A percentile compares a stretch with the other conserved stretches of the same genome.
phyloP scores from a whole-genome alignment of 1,284 basidiomycete species.

The Sphagnurus paluster region DNA sequence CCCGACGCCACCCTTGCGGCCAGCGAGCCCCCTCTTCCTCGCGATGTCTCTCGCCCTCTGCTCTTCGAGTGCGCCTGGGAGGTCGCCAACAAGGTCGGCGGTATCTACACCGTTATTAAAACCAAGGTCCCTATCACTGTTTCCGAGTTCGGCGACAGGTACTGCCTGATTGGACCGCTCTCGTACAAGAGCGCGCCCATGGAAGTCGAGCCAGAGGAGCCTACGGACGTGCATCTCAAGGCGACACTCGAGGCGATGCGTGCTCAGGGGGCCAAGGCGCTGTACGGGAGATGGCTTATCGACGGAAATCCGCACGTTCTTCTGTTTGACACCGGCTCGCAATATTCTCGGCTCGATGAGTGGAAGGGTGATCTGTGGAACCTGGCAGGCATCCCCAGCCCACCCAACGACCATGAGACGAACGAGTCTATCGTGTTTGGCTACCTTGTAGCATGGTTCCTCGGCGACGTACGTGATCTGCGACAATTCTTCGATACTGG shows the following conservation, averaged over 20 bases:
- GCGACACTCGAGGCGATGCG: conserved; percentile 78
- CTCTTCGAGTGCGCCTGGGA: conserved; percentile 94
- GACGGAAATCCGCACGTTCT: conserved; percentile 94
- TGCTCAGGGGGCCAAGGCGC: conserved; percentile 86
- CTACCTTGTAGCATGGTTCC: conserved; percentile 99
- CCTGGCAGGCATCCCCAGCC: conserved; percentile 94
- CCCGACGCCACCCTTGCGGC: too few species aligned
- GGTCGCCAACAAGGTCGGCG: conserved; percentile 96
- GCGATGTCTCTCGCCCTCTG: conserved; percentile 76
- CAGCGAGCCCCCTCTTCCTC: conserved; percentile 41
- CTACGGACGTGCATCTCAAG: conserved; percentile 70
- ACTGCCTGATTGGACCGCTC: conserved; percentile 92
- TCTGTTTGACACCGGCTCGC: conserved; percentile 92
- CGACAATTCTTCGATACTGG: conserved; percentile 15
- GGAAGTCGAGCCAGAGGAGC: conserved; percentile 96
- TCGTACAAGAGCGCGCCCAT: conserved; percentile 98
- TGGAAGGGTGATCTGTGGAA: conserved; percentile 99
- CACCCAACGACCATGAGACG: conserved; percentile 94
- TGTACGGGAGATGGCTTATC: conserved; percentile 98
- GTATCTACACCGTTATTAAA: conserved; percentile 99
- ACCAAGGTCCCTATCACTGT: conserved; percentile 98
- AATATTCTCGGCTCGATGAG: conserved; percentile 89
- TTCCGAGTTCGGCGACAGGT: conserved; percentile 88
- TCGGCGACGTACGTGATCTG: conserved; percentile 79
- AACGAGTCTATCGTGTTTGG: conserved; percentile 99